Evolutionary conservation across 768 basidiomycete genomes (phyloP).

Genomic region (Gelatoporia subvermispora): DNA sequence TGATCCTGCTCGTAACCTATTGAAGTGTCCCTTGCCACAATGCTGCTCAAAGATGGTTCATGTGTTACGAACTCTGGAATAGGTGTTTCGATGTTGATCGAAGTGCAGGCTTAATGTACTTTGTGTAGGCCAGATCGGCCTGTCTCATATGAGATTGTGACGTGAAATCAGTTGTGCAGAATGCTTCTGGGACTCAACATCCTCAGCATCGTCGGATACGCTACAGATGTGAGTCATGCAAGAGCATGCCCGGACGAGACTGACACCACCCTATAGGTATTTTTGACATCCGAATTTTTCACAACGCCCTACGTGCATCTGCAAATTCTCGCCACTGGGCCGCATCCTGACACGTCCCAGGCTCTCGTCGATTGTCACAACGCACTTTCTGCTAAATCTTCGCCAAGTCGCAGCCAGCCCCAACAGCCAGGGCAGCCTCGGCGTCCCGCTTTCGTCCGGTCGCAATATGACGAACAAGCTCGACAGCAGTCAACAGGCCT

Average conservation of each 20-base stretch:
- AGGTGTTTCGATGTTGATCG: background rate
- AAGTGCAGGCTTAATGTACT: constrained; percentile 7
- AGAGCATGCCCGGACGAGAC: no score
- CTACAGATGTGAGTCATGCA: background rate
- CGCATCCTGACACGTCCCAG: background rate
- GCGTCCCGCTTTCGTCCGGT: no score
- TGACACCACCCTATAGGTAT: background rate
- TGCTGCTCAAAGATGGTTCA: constrained; percentile 8
- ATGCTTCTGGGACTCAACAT: constrained; percentile 7
- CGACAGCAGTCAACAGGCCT: no score
- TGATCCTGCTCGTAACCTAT: constrained; percentile 9
- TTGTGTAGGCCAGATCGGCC: constrained; percentile 2
- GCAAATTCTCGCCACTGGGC: no score
- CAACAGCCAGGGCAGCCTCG: no score
- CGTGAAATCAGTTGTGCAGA: background rate
- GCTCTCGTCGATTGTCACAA: constrained; percentile 5
- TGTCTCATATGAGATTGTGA: background rate
- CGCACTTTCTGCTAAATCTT: constrained; percentile 10
- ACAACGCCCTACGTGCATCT: background rate
- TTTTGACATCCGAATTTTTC: constrained; percentile 1
- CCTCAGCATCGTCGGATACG: constrained; percentile 2
- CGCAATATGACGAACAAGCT: no score
- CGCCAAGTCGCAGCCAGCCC: constrained; percentile 1
- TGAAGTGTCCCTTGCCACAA: background rate
- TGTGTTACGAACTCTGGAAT: background rate